Evolutionary conservation across 768 basidiomycete genomes (phyloP).

Genomic region (Terana coerulea): DNA sequence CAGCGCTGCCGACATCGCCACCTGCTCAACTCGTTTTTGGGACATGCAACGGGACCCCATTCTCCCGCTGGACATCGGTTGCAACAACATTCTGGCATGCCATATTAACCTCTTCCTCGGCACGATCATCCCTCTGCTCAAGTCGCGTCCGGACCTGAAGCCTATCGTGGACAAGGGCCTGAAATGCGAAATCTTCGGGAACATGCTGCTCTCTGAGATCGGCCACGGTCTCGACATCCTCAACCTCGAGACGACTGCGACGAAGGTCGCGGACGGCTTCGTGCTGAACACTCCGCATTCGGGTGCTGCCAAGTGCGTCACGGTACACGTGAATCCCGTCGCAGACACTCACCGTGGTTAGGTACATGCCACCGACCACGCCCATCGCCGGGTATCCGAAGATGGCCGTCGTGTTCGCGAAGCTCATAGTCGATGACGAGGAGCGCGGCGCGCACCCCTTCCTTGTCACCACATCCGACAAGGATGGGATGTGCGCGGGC

Average conservation of each 20-base stretch:
- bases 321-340: neutral
- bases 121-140: neutral
- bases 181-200: neutral
- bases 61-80: neutral
- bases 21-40: neutral
- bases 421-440: slow-evolving; percentile 6
- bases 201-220: neutral
- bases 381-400: neutral
- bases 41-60: neutral
- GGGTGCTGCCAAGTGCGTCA: neutral
- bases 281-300: neutral
- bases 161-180: neutral
- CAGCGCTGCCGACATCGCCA: neutral
- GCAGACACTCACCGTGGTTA: neutral
- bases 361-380: slow-evolving; percentile 7
- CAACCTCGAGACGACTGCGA: slow-evolving; percentile 2
- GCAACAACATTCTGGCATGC: neutral
- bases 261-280: slow-evolving; percentile 1
- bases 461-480: neutral
- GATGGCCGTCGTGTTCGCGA: slow-evolving; percentile 5
- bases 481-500: slow-evolving; percentile 1
- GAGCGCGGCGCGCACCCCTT: slow-evolving; percentile 6
- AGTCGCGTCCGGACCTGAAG: neutral
- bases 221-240: neutral
- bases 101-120: slow-evolving; percentile 1